These are phyloP conservation scores for Bipolaris victoriae DNA, from an alignment of 2,329 filamentous ascomycete genomes.

Conservation along the genomic window DNA sequence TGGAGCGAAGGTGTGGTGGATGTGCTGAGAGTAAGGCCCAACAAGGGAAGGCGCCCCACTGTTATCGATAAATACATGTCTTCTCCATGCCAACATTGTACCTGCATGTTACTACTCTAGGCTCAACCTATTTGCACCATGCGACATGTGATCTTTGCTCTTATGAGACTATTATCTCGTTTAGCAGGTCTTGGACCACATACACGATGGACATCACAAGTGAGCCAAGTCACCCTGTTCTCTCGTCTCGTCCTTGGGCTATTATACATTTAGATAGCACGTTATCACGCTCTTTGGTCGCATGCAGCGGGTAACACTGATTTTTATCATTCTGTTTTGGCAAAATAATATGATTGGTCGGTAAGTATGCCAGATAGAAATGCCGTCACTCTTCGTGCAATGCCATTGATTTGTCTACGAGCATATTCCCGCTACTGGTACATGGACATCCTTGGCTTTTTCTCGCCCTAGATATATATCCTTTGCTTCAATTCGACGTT, in stretches of 20 bases:
- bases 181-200: too few species aligned
- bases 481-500: neutral
- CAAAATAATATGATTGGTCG: neutral
- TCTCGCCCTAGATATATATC: neutral
- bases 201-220: neutral
- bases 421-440: constrained; percentile 45
- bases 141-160: neutral
- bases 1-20: neutral
- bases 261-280: neutral
- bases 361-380: neutral
- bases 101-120: neutral
- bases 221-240: neutral
- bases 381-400: constrained; percentile 15
- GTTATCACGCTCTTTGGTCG: neutral
- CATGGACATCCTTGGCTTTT: constrained; percentile 27
- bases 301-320: neutral
- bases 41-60: constrained; percentile 1
- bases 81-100: neutral
- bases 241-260: too few species aligned
- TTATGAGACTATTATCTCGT: neutral
- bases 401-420: constrained; percentile 45
- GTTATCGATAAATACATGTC: constrained; percentile 16
- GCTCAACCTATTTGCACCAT: neutral
- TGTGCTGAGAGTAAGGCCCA: constrained; percentile 4
- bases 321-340: neutral